These are phyloP conservation scores for Rhododendron kiyosumense DNA, from an alignment of 148 eudicot genomes.

Conservation along the genomic window DNA sequence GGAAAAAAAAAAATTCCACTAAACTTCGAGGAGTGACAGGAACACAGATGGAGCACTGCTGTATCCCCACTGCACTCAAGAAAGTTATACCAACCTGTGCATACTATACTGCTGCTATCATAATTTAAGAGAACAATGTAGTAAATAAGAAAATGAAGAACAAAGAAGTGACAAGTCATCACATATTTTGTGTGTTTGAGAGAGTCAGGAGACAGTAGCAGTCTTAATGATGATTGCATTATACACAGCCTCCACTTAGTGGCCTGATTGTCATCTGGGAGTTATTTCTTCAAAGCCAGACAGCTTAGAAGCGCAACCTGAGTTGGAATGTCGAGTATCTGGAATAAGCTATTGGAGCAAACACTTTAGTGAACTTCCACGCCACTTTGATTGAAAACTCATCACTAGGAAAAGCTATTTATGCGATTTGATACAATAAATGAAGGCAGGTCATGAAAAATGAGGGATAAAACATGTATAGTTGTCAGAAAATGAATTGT, in stretches of 20 bases:
- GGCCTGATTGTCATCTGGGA: neutral
- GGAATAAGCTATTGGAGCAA: neutral
- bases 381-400: neutral
- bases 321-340: neutral
- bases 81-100: neutral
- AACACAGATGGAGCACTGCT: slow-evolving; percentile 1
- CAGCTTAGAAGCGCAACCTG: neutral
- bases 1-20: neutral
- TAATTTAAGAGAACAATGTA: neutral
- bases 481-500: neutral
- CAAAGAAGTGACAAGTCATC: neutral
- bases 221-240: neutral
- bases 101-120: neutral
- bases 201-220: neutral
- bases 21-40: neutral
- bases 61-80: neutral
- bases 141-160: too few relatives aligned
- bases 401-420: neutral
- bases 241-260: neutral
- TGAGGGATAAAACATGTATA: neutral
- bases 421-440: neutral
- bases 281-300: neutral
- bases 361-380: neutral
- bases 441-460: neutral
- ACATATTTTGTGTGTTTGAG: neutral